phyloP scores from a whole-genome alignment of 2,329 filamentous ascomycete genomes.

The Leptographium procerum region DNA sequence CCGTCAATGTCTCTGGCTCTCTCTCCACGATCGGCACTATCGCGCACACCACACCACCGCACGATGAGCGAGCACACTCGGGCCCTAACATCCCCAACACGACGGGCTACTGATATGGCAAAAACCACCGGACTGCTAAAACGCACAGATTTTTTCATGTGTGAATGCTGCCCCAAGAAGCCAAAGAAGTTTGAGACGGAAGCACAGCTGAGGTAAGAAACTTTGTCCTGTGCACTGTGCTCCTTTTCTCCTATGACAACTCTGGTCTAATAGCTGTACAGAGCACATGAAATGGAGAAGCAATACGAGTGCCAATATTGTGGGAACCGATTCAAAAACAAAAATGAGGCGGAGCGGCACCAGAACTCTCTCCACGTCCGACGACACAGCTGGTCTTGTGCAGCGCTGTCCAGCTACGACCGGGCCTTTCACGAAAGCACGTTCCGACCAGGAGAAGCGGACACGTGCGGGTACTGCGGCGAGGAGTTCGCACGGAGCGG shows the following conservation, averaged over 20 bases:
- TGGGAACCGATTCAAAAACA: slow-evolving; percentile 95
- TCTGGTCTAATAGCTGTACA: slow-evolving; percentile 23
- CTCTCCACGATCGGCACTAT: slow-evolving; percentile 36
- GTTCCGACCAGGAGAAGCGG: slow-evolving; percentile 51
- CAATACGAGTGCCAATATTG: slow-evolving; percentile 92
- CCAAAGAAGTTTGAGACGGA: slow-evolving; percentile 85
- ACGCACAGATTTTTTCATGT: slow-evolving; percentile 45
- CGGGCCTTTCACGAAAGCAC: slow-evolving; percentile 80
- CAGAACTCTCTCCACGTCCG: slow-evolving; percentile 91
- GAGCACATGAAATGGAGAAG: slow-evolving; percentile 84
- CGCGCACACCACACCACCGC: slow-evolving; percentile 31
- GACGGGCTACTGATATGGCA: slow-evolving; percentile 37
- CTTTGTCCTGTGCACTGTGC: too few species aligned
- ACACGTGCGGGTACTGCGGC: slow-evolving; percentile 91
- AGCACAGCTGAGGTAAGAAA: slow-evolving; percentile 62
- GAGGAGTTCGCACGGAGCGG: slow-evolving; percentile 64
- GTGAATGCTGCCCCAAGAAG: slow-evolving; percentile 94
- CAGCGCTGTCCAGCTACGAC: slow-evolving; percentile 65
- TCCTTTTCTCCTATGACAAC: background rate
- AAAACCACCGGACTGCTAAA: slow-evolving; percentile 30
- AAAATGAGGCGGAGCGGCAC: slow-evolving; percentile 93
- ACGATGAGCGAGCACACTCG: slow-evolving; percentile 31
- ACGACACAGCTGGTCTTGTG: slow-evolving; percentile 93
- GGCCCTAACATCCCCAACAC: slow-evolving; percentile 31
- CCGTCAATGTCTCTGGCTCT: slow-evolving; percentile 35